These are phyloP conservation scores for Chamaenerion angustifolium DNA, from an alignment of 345 rosid species.

Conservation along the genomic window DNA sequence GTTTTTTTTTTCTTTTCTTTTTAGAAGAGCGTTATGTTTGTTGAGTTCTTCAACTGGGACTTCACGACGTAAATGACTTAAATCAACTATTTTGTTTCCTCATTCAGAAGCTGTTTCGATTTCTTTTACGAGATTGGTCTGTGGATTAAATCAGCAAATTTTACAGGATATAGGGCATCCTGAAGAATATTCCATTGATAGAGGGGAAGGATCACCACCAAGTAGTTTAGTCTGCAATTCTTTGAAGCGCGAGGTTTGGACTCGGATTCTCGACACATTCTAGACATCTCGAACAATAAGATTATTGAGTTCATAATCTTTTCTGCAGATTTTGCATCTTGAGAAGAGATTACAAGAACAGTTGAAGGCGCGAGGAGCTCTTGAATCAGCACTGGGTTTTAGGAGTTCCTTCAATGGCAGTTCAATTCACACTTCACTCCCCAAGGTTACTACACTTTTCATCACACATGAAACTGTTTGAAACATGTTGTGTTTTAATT, in stretches of 20 bases:
- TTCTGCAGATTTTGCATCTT: conserved; percentile 62
- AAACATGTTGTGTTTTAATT: no score
- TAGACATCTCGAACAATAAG: no score
- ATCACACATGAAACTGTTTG: no score
- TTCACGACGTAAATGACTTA: no score
- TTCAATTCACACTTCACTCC: conserved; percentile 29
- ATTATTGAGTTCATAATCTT: background rate
- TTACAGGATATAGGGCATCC: conserved; percentile 64
- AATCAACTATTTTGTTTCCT: background rate
- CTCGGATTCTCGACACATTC: background rate
- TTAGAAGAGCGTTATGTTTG: no score
- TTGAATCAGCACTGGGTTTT: conserved; percentile 75
- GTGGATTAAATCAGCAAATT: background rate
- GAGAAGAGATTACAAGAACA: conserved; percentile 68
- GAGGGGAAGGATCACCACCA: conserved; percentile 24
- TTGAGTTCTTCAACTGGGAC: no score
- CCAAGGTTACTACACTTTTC: conserved; percentile 33
- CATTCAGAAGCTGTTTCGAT: background rate
- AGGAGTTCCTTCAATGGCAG: conserved; percentile 24
- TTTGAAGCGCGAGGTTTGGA: conserved; percentile 71
- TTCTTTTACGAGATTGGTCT: background rate
- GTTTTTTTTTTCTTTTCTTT: background rate
- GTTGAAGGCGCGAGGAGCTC: conserved; percentile 48
- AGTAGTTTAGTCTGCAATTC: conserved; percentile 32
- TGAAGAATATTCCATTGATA: no score